Base-by-base conservation (phyloP, 202 grass and related monocot species). In the Panicum hallii region DNA sequence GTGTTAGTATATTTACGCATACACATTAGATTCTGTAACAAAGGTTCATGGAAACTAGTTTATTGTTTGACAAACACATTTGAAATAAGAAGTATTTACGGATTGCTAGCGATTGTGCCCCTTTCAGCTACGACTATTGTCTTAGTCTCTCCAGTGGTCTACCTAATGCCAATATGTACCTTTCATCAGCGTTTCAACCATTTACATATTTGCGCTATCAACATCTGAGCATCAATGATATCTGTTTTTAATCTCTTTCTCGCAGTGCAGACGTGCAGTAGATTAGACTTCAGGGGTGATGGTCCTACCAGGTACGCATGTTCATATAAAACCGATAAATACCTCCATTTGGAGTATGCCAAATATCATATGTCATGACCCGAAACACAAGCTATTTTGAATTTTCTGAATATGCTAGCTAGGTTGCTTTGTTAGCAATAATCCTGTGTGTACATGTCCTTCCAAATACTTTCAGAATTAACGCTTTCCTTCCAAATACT, bases 171-270 rank as follows among this genome's bases (percentile, higher is more conserved):
- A 28, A 55, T 15, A 43, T 34, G 15, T 34, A 43, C 13, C 38
- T 73, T 63, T 32, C 80, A 23, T 15, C 42, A 52, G 19, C 1
- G 12, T 2, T 49, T 74, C 55, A 61, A 52, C 68, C 42, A 74
- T 38, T 70, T 74, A 7, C 43, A 36, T 64, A 36, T 14, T 67
- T 26, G 26, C 40, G 3, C 40, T 57, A 56, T 63, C 30, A 7
- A 47, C 34, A 48, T 63, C 19, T 52, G 57, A 20, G 14, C 4
- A 17, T 9, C 63, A 49, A 81, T 75, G 23, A 14, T 66, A 9
- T 61, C 26, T 26, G 16, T 22, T 70, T 26, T 36, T 46, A 47
- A 47, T 32, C 11, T 75, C n/a, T 86, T 74, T 15, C 70, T 67
- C 41, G 70, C 1, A 5, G 19, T 41, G 40, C 36, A 38, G 36